These are phyloP conservation scores for Capsicum baccatum DNA, from an alignment of 257 asterid species.

Conservation along the genomic window DNA sequence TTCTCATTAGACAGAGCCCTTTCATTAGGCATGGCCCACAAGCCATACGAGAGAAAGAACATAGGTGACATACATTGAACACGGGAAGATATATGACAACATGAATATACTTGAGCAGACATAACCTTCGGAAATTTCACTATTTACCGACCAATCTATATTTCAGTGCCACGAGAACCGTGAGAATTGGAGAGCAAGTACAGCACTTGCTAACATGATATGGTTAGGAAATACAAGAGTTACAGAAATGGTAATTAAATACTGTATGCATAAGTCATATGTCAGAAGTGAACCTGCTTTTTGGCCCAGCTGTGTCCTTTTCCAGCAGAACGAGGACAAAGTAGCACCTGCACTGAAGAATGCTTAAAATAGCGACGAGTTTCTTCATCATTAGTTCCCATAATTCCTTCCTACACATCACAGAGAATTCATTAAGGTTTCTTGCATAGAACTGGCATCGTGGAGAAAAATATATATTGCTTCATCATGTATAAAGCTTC, in stretches of 20 bases:
- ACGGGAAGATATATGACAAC: background rate
- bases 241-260: slow-evolving; percentile 5
- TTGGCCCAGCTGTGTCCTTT: slow-evolving; percentile 87
- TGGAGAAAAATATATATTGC: background rate
- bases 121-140: background rate
- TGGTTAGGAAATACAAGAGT: background rate
- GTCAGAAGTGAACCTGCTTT: slow-evolving; percentile 44
- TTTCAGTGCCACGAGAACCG: background rate
- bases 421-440: slow-evolving; percentile 12
- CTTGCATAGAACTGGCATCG: background rate
- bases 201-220: background rate
- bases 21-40: background rate
- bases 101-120: background rate
- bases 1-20: background rate
- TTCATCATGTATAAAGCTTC: background rate
- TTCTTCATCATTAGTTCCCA: slow-evolving; percentile 86
- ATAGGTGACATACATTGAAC: background rate
- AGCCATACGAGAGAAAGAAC: background rate
- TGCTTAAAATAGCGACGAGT: slow-evolving; percentile 89
- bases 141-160: background rate
- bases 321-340: slow-evolving; percentile 80
- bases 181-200: background rate
- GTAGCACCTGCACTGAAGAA: slow-evolving; percentile 82
- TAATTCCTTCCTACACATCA: slow-evolving; percentile 74
- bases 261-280: slow-evolving; percentile 11